Evolutionary conservation across 2,329 filamentous ascomycete species (phyloP).

Genomic region (Sporothrix dimorphospora): DNA sequence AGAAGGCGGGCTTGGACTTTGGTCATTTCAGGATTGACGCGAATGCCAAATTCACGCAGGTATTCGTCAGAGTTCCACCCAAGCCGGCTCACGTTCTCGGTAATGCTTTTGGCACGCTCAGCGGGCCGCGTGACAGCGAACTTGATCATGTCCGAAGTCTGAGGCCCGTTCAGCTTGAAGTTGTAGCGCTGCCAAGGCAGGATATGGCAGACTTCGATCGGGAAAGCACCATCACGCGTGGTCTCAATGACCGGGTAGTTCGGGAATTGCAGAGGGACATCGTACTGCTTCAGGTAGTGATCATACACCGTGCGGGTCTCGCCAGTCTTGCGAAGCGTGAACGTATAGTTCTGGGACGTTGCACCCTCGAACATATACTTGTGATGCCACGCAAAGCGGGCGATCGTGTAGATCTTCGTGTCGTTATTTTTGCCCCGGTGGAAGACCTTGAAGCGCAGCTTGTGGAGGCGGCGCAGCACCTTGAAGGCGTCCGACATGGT

Average conservation of each 20-base stretch:
- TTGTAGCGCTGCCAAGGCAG: conserved; percentile 61
- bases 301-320: conserved; percentile 53
- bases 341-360: conserved; percentile 56
- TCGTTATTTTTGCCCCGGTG: conserved; percentile 55
- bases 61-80: conserved; percentile 71
- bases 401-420: conserved; percentile 56
- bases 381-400: conserved; percentile 53
- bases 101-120: conserved; percentile 69
- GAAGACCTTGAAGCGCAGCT: conserved; percentile 59
- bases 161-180: conserved; percentile 61
- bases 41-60: conserved; percentile 72
- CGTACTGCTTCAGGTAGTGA: conserved; percentile 62
- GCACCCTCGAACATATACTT: conserved; percentile 51
- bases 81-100: conserved; percentile 66
- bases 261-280: conserved; percentile 50
- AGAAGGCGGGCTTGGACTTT: conserved; percentile 72
- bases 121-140: conserved; percentile 80
- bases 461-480: conserved; percentile 56
- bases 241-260: conserved; percentile 62
- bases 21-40: conserved; percentile 67
- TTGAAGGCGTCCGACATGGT: conserved; percentile 57
- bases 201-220: conserved; percentile 63
- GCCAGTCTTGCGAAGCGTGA: conserved; percentile 56
- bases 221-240: conserved; percentile 57
- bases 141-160: conserved; percentile 89